Conservation (phyloP, 1,284 basidiomycete species). For the Exobasidium rhododendri region DNA sequence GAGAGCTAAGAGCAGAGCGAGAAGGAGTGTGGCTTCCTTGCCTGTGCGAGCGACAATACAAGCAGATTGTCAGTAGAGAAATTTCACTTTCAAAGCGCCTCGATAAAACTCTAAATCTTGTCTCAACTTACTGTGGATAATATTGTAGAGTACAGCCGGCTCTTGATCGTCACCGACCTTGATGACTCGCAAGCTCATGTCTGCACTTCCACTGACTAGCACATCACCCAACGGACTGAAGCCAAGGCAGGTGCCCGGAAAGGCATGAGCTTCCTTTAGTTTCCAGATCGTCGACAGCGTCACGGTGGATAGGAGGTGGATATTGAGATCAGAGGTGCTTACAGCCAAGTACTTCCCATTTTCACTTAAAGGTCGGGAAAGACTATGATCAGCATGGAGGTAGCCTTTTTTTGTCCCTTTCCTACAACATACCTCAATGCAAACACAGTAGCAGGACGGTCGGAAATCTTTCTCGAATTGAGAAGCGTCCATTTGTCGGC, state of each 20-base stretch:
- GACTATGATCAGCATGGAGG: no score
- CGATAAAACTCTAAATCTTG: no score
- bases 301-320: conserved; percentile 77
- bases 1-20: conserved; percentile 10
- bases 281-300: conserved; percentile 79
- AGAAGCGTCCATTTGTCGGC: conserved; percentile 45
- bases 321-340: conserved; percentile 80
- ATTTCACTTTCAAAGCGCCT: no score
- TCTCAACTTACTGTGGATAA: neutral
- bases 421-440: neutral
- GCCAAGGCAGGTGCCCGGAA: conserved; percentile 81
- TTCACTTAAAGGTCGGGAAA: conserved; percentile 45
- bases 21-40: neutral
- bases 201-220: conserved; percentile 88
- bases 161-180: neutral
- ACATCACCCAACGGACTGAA: conserved; percentile 79
- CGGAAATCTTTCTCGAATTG: conserved; percentile 40
- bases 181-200: conserved; percentile 80
- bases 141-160: neutral
- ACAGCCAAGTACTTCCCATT: conserved; percentile 79
- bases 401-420: no score
- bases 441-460: conserved; percentile 44
- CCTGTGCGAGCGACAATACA: neutral
- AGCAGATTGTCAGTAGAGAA: neutral
- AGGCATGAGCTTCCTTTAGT: conserved; percentile 89